Conservation (phyloP, 2,329 filamentous ascomycete genomes). For the Fusarium sp. region DNA sequence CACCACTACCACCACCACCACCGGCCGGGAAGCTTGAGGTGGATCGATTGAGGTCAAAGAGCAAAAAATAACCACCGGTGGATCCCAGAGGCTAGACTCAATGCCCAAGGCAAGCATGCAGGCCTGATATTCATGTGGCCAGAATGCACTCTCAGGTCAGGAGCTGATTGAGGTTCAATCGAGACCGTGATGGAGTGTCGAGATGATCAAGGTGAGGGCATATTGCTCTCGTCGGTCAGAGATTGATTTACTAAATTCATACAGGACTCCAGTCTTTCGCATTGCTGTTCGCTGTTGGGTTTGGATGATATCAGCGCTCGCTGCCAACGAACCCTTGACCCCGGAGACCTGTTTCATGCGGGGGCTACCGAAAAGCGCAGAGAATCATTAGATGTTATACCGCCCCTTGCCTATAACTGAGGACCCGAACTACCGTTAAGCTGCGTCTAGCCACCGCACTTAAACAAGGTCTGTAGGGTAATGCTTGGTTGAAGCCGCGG, state of each 20-base stretch:
- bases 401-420: constrained; percentile 18
- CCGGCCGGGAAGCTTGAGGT: background rate
- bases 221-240: background rate
- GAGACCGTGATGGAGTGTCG: background rate
- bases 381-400: constrained; percentile 17
- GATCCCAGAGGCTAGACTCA: constrained; percentile 6
- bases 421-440: constrained; percentile 13
- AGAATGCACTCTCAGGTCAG: background rate
- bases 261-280: constrained; percentile 4
- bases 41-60: background rate
- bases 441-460: constrained; percentile 4
- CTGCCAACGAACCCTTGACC: constrained; percentile 23
- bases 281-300: constrained; percentile 19
- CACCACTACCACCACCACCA: background rate
- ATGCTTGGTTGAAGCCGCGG: background rate
- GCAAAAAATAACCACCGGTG: background rate
- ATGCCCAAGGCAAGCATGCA: constrained; percentile 4
- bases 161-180: background rate
- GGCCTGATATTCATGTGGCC: background rate
- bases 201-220: background rate
- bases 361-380: constrained; percentile 15
- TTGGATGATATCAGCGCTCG: constrained; percentile 19
- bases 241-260: background rate
- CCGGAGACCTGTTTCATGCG: constrained; percentile 33
- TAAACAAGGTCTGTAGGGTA: constrained; percentile 1